phyloP scores from a whole-genome alignment of 306 rosid genomes.

The Malus fusca region DNA sequence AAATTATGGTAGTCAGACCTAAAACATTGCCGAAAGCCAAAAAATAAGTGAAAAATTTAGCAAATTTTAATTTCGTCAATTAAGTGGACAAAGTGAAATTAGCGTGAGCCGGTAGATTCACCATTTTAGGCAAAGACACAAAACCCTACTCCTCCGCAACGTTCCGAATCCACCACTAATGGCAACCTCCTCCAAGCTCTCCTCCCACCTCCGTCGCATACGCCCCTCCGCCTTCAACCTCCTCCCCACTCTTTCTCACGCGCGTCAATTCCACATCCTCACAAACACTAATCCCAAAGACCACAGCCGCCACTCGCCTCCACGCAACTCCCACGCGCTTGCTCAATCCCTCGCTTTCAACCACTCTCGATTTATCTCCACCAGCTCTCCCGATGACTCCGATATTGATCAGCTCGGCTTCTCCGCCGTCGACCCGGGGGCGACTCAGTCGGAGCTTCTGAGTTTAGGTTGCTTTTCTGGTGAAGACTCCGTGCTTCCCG shows the following conservation, averaged over 20 bases:
- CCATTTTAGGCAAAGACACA: background rate
- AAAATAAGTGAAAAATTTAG: too few species aligned
- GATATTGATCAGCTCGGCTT: constrained; percentile 17
- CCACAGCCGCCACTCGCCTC: background rate
- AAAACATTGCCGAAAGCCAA: too few species aligned
- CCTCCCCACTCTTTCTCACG: constrained; percentile 16
- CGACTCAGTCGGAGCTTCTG: constrained; percentile 26
- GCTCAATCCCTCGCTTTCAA: constrained; percentile 22
- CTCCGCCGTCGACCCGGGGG: constrained; percentile 1
- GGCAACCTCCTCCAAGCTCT: constrained; percentile 41
- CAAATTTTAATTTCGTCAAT: too few species aligned
- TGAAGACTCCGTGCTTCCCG: constrained; percentile 38
- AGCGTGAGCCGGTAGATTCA: background rate
- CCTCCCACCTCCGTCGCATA: constrained; percentile 17
- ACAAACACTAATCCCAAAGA: constrained; percentile 10
- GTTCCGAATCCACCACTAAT: constrained; percentile 14
- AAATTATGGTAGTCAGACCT: rapidly evolving
- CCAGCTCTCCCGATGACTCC: constrained; percentile 29
- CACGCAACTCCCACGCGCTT: background rate
- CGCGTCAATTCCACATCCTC: constrained; percentile 18
- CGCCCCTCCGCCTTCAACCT: constrained; percentile 5
- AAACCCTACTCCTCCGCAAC: background rate
- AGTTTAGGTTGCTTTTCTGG: constrained; percentile 5
- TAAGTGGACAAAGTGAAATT: too few species aligned
- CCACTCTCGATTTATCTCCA: constrained; percentile 45